Percentiles rank a stretch among this genome's conserved stretches.
These are phyloP conservation scores for Trichoderma cornu-damae DNA, from an alignment of 2,329 filamentous ascomycete genomes.

Conservation along the genomic window DNA sequence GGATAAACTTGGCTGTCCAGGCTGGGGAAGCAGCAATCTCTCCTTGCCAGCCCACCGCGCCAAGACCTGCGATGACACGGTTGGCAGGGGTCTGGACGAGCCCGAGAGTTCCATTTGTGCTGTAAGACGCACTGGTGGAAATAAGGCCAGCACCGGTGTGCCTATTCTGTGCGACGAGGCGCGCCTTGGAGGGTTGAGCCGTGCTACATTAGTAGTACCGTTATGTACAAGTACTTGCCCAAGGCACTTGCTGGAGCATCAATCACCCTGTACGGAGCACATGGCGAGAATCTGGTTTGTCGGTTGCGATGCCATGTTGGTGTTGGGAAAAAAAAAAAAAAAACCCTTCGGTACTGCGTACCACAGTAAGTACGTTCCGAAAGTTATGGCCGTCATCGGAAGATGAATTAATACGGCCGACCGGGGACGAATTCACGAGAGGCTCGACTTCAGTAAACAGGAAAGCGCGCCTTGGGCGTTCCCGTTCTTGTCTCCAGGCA, in stretches of 20 bases:
- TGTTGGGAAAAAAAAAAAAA: background rate
- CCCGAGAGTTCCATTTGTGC: background rate
- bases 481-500: background rate
- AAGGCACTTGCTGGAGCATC: background rate
- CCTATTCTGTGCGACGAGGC: background rate
- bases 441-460: background rate
- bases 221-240: background rate
- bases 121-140: background rate
- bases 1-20: background rate
- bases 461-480: background rate
- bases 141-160: conserved; percentile 2
- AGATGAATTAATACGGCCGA: conserved; percentile 3
- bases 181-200: background rate
- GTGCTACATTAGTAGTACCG: too few species aligned
- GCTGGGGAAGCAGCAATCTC: conserved; percentile 14
- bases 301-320: background rate
- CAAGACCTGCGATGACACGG: conserved; percentile 9
- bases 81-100: conserved; percentile 2
- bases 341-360: background rate
- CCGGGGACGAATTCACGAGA: background rate
- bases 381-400: too few species aligned
- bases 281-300: background rate
- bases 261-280: background rate
- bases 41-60: conserved; percentile 13
- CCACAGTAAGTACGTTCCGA: background rate